phyloP scores from a whole-genome alignment of 768 basidiomycete species.

The Amanita rubescens region DNA sequence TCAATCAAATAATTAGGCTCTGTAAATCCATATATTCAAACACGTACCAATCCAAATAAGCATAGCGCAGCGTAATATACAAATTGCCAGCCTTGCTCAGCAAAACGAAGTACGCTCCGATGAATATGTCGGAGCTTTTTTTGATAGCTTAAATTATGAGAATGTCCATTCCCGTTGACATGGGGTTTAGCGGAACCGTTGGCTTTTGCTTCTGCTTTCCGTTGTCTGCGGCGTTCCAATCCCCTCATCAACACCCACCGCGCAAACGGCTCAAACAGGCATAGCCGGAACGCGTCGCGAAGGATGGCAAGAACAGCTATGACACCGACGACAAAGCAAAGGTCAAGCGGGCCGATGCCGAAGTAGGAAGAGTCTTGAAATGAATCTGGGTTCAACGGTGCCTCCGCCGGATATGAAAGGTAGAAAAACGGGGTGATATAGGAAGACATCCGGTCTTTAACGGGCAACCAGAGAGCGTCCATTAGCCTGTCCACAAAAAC shows the following conservation, averaged over 20 bases:
- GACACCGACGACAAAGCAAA: constrained; percentile 73
- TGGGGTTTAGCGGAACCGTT: constrained; percentile 19
- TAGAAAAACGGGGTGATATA: constrained; percentile 62
- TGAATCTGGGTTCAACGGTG: constrained; percentile 58
- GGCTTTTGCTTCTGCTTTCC: constrained; percentile 15
- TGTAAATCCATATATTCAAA: constrained; percentile 3
- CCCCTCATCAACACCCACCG: constrained; percentile 62
- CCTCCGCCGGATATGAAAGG: constrained; percentile 59
- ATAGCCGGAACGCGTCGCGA: constrained; percentile 70
- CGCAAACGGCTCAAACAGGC: constrained; percentile 76
- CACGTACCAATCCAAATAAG: constrained; percentile 76
- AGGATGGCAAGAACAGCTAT: constrained; percentile 84
- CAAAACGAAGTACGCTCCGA: constrained; percentile 76
- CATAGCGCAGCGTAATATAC: constrained; percentile 77
- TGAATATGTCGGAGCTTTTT: constrained; percentile 57
- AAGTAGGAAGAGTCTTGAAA: constrained; percentile 69
- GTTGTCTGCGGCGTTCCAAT: constrained; percentile 26
- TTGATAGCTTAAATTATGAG: constrained; percentile 13
- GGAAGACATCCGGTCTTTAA: constrained; percentile 36
- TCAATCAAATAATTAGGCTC: neutral
- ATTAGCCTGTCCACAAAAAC: constrained; percentile 10
- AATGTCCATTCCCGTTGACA: constrained; percentile 23
- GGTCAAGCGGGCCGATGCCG: constrained; percentile 64
- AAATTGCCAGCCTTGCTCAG: constrained; percentile 91
- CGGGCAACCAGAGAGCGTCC: constrained; percentile 9